Evolutionary conservation across 129 eudicot genomes (phyloP), one percentile per base, ranked within the genome.

Genomic region (Helichrysum umbraculigerum): DNA sequence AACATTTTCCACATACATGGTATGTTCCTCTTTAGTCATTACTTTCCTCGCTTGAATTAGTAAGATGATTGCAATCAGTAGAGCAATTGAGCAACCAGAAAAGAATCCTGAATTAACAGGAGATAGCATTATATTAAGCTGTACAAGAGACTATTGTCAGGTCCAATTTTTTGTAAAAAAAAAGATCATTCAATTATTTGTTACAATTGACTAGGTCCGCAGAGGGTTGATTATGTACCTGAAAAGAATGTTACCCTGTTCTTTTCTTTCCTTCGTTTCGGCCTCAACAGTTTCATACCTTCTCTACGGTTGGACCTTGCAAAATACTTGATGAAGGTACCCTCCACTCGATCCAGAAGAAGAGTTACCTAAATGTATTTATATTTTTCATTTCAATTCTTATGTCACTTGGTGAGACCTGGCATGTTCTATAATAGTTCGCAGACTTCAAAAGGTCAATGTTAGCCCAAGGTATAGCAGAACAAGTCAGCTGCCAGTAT

Each of bases 201-300:
- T 72, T 66, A 20, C 32, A 9, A n/a, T 33, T 61, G 65, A 76
- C 14, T 11, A 21, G 25, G 63, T 72, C 63, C 37, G 60, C 11
- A 33, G 60, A 62, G 74, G 66, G 54, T 61, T 62, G 29, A 39
- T 44, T 29, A 58, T 75, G 66, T 81, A 85, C 98, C 98, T 77
- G 96, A 87, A 63, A 85, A 79, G 84, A 88, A 92, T 68, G 98
- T 86, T 66, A 88, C 80, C 6, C 94, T 74, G 82, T 92, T 94
- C 72, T 81, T 88, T 68, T 86, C 95, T 73, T 72, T 90, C 81
- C 57, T 90, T 8, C 57, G 74, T 68, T 80, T 86, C 44, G 88
- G 98, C 81, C 96, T 90, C 73, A 88, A 63, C 42, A 76, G 41
- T 65, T 88, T 90, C 98, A 92, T 92, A 52, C 94, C 98, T 85